Evolutionary conservation across 345 rosid genomes (phyloP).

Genomic region (Euphorbia lathyris): DNA sequence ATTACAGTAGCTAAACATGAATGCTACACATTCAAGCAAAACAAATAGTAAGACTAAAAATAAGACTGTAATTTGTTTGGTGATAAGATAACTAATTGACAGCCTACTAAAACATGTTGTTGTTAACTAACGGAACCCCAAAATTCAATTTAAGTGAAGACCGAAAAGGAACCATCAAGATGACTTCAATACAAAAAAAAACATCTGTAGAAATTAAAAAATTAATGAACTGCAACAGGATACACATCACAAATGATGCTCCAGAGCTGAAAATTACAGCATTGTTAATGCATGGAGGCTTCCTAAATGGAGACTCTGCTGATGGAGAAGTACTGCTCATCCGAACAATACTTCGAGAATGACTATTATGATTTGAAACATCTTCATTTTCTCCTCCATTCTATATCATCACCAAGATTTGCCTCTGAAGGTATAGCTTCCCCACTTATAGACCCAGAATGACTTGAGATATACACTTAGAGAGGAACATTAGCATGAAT

Average conservation of each 20-base stretch:
- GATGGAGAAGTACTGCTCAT: conserved; percentile 83
- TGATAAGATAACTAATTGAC: no score
- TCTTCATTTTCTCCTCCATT: conserved; percentile 70
- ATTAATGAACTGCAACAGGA: no score
- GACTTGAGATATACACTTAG: conserved; percentile 64
- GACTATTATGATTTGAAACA: conserved; percentile 50
- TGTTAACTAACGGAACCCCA: no score
- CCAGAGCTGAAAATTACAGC: conserved; percentile 56
- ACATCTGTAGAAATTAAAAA: no score
- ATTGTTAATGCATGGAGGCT: conserved; percentile 50
- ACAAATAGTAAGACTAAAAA: no score
- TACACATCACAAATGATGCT: no score
- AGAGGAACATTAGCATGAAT: conserved; percentile 51
- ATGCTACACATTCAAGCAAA: background rate
- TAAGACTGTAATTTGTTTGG: background rate
- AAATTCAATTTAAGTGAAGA: no score
- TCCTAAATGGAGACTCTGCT: conserved; percentile 79
- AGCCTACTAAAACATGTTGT: no score
- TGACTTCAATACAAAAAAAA: no score
- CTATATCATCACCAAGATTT: conserved; percentile 56
- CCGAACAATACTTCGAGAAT: conserved; percentile 51
- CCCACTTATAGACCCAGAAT: conserved; percentile 55
- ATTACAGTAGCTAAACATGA: background rate
- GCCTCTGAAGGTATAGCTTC: conserved; percentile 49
- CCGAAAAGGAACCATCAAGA: background rate